Evolutionary conservation across 2,329 filamentous ascomycete genomes (phyloP), one percentile per base, ranked within the genome.

Genomic region (Pseudogymnoascus sp.): DNA sequence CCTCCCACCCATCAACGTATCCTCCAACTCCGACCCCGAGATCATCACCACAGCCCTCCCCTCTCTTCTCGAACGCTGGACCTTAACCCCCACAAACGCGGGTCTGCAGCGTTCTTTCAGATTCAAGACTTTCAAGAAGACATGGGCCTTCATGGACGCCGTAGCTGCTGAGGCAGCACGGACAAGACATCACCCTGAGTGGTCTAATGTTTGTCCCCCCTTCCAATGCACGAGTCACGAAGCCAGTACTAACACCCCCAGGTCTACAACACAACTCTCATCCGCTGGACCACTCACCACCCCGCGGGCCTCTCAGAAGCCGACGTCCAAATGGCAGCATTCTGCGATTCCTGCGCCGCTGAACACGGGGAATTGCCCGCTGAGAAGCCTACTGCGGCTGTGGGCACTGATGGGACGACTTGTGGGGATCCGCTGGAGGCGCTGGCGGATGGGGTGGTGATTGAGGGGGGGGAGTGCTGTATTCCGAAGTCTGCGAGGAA

Each of bases 101-200:
- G 84, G 81, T 0, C 66, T 88, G 1, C 82, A 87, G 72, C 76
- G 84, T 59, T 77, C 74, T 60, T 86, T 87, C 70, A 81, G 76
- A 68, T 88, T 88, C 68, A 85, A 84, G 74, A 85, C 78, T 1
- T 88, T 87, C 71, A 77, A 80, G 36, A 86, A 83, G 75, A 82
- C 83, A 6, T 87, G 85, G 84, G 83, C 85, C 65, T 91, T 90
- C 73, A 90, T 90, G 87, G 87, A 85, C n/a, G 79, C 79, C 2
- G 80, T 90, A 12, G 84, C 87, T 9, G 74, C 85, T 33, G 81
- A 89, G 68, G 88, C 86, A 74, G 87, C 87, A 69, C 71, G 82
- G 37, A 80, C 81, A 68, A 87, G 84, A 67, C 88, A 91, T 70
- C 88, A 91, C 68, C 87, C 88, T 0, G 87, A 90, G 71, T 90